Evolutionary conservation across 1,284 basidiomycete genomes (phyloP).

Genomic region (Papiliotrema flavescens): DNA sequence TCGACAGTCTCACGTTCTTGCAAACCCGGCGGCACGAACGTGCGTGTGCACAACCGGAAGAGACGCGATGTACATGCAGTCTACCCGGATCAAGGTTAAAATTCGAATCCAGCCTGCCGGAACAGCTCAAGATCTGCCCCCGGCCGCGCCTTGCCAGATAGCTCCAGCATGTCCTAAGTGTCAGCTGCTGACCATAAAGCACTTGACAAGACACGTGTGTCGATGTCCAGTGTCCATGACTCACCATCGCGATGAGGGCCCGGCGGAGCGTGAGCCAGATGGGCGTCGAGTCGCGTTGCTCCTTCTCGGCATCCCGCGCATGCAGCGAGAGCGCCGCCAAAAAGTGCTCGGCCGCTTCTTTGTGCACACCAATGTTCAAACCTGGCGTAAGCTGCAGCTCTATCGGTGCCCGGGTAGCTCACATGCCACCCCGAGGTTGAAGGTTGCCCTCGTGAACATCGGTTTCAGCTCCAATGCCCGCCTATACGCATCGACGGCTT

Average conservation of each 20-base stretch:
- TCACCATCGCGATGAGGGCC: constrained; percentile 74
- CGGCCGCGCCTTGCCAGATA: constrained; percentile 54
- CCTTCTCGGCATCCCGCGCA: constrained; percentile 44
- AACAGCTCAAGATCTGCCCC: constrained; percentile 64
- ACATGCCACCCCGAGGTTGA: constrained; percentile 97
- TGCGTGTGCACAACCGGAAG: too few relatives aligned
- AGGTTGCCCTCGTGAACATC: constrained; percentile 94
- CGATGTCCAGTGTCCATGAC: constrained; percentile 20
- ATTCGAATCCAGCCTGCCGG: constrained; percentile 77
- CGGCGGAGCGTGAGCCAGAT: constrained; percentile 91
- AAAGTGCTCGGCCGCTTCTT: constrained; percentile 93
- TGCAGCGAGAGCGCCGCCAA: constrained; percentile 85
- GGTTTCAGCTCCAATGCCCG: constrained; percentile 90
- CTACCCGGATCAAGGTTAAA: constrained; percentile 38
- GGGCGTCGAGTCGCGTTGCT: constrained; percentile 54
- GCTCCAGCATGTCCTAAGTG: constrained; percentile 52
- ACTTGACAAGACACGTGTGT: background rate
- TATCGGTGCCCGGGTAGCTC: constrained; percentile 15
- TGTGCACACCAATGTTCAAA: constrained; percentile 90
- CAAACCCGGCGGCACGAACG: too few relatives aligned
- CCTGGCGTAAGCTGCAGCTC: constrained; percentile 53
- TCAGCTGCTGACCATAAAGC: background rate
- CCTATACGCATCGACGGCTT: constrained; percentile 90
- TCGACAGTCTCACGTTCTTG: too few relatives aligned
- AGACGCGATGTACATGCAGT: too few relatives aligned